Evolutionary conservation across 768 basidiomycete genomes (phyloP).

Genomic region (Podaxis sp.): DNA sequence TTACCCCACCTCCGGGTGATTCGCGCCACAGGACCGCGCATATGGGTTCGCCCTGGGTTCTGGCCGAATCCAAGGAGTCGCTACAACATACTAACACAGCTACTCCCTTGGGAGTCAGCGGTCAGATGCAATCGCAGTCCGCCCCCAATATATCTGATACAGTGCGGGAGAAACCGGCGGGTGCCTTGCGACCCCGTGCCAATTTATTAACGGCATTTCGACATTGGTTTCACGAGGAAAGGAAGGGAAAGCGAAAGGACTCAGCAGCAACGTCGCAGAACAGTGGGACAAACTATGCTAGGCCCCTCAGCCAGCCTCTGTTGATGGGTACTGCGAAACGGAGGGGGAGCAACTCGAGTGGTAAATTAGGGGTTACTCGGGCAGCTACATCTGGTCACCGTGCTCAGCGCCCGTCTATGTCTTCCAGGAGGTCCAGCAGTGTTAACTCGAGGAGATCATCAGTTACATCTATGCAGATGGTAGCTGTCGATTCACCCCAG

Average conservation of each 20-base stretch:
- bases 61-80: slow-evolving; percentile 47
- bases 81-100: slow-evolving; percentile 20
- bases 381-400: slow-evolving; percentile 40
- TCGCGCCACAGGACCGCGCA: slow-evolving; percentile 35
- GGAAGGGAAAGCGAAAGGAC: slow-evolving; percentile 82
- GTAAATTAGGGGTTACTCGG: slow-evolving; percentile 24
- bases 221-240: slow-evolving; percentile 91
- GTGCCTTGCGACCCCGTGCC: slow-evolving; percentile 59
- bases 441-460: slow-evolving; percentile 80
- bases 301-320: slow-evolving; percentile 1
- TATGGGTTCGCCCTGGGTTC: slow-evolving; percentile 74
- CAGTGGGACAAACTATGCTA: slow-evolving; percentile 20
- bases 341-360: slow-evolving; percentile 43
- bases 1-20: slow-evolving; percentile 53
- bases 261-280: slow-evolving; percentile 23
- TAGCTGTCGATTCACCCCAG: slow-evolving; percentile 61
- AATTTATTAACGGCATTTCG: slow-evolving; percentile 85
- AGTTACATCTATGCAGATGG: slow-evolving; percentile 48
- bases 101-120: slow-evolving; percentile 42
- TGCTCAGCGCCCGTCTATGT: slow-evolving; percentile 67
- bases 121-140: slow-evolving; percentile 50
- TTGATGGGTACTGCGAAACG: slow-evolving; percentile 41
- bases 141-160: slow-evolving; percentile 38
- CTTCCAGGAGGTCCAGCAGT: slow-evolving; percentile 87
- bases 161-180: slow-evolving; percentile 18